Percentiles rank a stretch among this genome's conserved stretches.
Conservation (phyloP, 2,329 filamentous ascomycete species). For the Trichoderma pleuroti region DNA sequence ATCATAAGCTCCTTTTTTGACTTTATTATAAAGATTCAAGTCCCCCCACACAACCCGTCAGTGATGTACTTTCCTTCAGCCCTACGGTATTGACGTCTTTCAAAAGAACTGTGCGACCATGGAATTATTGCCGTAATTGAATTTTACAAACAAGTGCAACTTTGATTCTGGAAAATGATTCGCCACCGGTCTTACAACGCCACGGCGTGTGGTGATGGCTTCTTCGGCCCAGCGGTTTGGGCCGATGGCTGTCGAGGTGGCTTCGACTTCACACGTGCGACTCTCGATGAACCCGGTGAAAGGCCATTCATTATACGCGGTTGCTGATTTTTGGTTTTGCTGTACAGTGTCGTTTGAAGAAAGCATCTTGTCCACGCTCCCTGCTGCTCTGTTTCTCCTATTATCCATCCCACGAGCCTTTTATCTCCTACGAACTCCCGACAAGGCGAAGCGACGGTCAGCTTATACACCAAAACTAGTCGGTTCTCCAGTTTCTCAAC, state of each 20-base stretch:
- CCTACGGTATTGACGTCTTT: neutral
- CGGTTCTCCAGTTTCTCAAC: neutral
- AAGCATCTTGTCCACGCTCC: conserved; percentile 27
- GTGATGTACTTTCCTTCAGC: neutral
- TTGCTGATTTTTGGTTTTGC: conserved; percentile 14
- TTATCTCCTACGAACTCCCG: conserved; percentile 26
- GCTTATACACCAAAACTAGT: conserved; percentile 31
- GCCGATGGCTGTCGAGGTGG: conserved; percentile 30
- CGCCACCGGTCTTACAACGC: conserved; percentile 15
- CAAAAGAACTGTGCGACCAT: neutral
- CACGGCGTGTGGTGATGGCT: conserved; percentile 28
- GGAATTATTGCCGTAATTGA: neutral
- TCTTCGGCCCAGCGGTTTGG: conserved; percentile 31
- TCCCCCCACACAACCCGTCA: neutral
- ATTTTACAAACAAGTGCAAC: neutral
- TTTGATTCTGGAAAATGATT: neutral
- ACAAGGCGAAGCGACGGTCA: conserved; percentile 26
- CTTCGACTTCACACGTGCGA: conserved; percentile 32
- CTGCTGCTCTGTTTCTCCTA: conserved; percentile 28
- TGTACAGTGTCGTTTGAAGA: conserved; percentile 31
- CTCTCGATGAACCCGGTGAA: fast-evolving
- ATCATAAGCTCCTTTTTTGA: neutral
- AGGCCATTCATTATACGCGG: too few species aligned
- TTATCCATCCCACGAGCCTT: conserved; percentile 24
- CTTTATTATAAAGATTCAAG: neutral